A percentile compares a stretch with the other conserved stretches of the same genome.
phyloP scores from a whole-genome alignment of 768 basidiomycete genomes.

The Trametes gibbosa region DNA sequence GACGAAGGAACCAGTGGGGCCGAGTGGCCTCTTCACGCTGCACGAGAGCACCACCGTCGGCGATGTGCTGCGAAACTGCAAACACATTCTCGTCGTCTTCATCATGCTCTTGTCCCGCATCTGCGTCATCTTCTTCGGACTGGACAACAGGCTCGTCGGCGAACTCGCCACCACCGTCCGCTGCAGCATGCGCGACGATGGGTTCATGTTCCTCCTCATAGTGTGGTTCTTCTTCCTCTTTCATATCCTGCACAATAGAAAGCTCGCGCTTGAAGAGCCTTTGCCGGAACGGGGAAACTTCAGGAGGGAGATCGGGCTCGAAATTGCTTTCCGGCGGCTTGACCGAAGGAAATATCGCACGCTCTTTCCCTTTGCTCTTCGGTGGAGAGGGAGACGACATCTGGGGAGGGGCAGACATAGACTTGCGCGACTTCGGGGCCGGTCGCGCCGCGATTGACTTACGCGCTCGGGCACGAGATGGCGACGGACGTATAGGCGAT shows the following conservation, averaged over 20 bases:
- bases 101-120: conserved; percentile 11
- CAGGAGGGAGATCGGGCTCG: conserved; percentile 48
- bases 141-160: background rate
- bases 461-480: conserved; percentile 38
- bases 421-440: conserved; percentile 57
- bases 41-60: conserved; percentile 33
- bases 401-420: conserved; percentile 53
- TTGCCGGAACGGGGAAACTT: conserved; percentile 19
- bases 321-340: conserved; percentile 55
- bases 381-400: conserved; percentile 23
- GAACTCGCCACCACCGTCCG: background rate
- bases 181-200: background rate
- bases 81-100: conserved; percentile 27
- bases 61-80: conserved; percentile 38
- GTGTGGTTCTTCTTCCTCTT: conserved; percentile 11
- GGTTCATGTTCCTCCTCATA: background rate
- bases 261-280: conserved; percentile 4
- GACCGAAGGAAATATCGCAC: conserved; percentile 20
- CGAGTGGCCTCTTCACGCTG: conserved; percentile 6
- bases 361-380: conserved; percentile 10
- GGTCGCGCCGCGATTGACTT: conserved; percentile 38
- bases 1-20: conserved; percentile 35
- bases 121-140: conserved; percentile 21
- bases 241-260: conserved; percentile 11
- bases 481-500: conserved; percentile 67